phyloP scores from a whole-genome alignment of 768 basidiomycete genomes.

The Podaxis sp. region DNA sequence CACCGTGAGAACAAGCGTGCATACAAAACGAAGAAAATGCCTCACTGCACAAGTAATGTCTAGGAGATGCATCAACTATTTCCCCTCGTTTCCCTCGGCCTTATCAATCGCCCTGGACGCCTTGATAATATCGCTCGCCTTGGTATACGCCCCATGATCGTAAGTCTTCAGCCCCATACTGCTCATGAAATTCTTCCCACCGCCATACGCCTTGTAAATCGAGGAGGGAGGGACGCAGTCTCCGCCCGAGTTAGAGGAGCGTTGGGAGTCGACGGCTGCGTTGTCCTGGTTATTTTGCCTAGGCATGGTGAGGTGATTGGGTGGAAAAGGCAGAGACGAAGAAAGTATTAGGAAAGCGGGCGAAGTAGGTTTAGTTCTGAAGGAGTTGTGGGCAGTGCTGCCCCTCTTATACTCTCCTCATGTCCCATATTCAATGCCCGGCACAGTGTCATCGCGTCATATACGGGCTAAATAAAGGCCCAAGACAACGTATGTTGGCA shows the following conservation, averaged over 20 bases:
- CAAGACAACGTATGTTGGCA: neutral
- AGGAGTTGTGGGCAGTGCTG: neutral
- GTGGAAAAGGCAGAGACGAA: neutral
- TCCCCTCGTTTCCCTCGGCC: neutral
- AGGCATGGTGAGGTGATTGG: neutral
- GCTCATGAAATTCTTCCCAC: neutral
- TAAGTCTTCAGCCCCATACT: neutral
- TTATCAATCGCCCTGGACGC: neutral
- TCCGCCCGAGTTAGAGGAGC: neutral
- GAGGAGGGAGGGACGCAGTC: conserved; percentile 1
- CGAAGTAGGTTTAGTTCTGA: neutral
- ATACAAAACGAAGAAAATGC: neutral
- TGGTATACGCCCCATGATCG: neutral
- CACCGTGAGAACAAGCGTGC: neutral
- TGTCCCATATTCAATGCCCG: neutral
- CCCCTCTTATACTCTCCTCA: neutral
- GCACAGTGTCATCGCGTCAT: neutral
- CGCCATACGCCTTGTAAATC: conserved; percentile 6
- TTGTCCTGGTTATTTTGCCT: neutral
- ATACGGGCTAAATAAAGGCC: neutral
- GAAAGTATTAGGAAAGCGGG: neutral
- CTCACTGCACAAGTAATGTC: neutral
- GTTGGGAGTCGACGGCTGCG: neutral
- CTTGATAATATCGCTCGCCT: neutral
- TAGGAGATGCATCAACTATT: neutral